phyloP scores from a whole-genome alignment of 495 filamentous ascomycete species.

The Penicilliopsis zonata region DNA sequence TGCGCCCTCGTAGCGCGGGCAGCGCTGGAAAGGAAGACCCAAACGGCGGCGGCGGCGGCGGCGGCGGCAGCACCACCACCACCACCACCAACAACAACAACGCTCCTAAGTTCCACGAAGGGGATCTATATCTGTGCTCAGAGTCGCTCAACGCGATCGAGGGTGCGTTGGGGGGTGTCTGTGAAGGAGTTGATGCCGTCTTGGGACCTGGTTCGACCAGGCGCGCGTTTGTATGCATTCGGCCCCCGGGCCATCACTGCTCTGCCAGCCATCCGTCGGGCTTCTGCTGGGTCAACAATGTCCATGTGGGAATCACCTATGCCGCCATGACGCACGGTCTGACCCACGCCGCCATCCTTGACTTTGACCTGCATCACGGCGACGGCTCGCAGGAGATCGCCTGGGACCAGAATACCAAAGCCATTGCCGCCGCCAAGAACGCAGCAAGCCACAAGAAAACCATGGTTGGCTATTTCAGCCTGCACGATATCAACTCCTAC shows the following conservation, averaged over 20 bases:
- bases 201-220: conserved; percentile 46
- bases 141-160: conserved; percentile 81
- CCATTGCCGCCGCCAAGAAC: conserved; percentile 45
- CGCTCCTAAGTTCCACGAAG: conserved; percentile 33
- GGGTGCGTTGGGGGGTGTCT: conserved; percentile 78
- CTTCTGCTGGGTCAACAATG: conserved; percentile 98
- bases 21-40: too few species aligned
- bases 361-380: conserved; percentile 95
- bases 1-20: conserved; percentile 40
- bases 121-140: conserved; percentile 79
- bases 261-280: conserved; percentile 78
- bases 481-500: conserved; percentile 97
- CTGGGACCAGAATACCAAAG: conserved; percentile 69
- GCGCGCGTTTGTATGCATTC: conserved; percentile 71
- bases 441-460: conserved; percentile 62
- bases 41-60: too few species aligned
- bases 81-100: conserved; percentile 30
- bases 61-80: too few species aligned
- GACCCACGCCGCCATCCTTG: conserved; percentile 90
- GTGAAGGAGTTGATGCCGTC: conserved; percentile 81
- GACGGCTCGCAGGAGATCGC: conserved; percentile 90
- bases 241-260: conserved; percentile 91
- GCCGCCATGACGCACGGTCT: conserved; percentile 69
- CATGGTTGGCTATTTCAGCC: conserved; percentile 84
- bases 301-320: conserved; percentile 91